Percentiles rank a stretch among this genome's conserved stretches.
Conservation (phyloP, 1,284 basidiomycete species). For the Tilletia caries region DNA sequence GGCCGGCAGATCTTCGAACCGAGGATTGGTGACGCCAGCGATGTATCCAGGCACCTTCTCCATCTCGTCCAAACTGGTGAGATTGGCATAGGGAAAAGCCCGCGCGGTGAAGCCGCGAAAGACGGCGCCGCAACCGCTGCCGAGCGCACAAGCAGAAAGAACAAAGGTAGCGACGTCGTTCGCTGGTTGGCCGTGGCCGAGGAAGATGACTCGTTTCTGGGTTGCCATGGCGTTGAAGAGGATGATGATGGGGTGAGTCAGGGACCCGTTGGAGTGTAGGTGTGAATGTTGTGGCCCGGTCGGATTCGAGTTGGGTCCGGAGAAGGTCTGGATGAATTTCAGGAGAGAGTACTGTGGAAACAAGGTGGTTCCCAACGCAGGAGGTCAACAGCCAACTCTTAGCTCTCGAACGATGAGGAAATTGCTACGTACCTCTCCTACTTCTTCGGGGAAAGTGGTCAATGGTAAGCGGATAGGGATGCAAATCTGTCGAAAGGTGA, state of each 20-base stretch:
- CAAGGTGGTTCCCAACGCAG: not conserved
- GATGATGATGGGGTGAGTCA: slow-evolving; percentile 86
- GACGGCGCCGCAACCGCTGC: slow-evolving; percentile 79
- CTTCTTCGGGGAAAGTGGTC: slow-evolving; percentile 67
- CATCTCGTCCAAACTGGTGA: slow-evolving; percentile 82
- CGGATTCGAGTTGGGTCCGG: slow-evolving; percentile 59
- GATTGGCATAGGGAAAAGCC: slow-evolving; percentile 88
- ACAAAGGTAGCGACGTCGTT: slow-evolving; percentile 84
- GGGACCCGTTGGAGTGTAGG: slow-evolving; percentile 82
- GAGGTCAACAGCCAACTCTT: not conserved
- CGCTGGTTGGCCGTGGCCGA: slow-evolving; percentile 72
- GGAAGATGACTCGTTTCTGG: slow-evolving; percentile 86
- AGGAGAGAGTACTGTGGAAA: slow-evolving; percentile 74
- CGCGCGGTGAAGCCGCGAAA: slow-evolving; percentile 74
- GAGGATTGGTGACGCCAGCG: slow-evolving; percentile 92
- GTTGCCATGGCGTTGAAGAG: slow-evolving; percentile 92
- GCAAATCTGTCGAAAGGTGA: slow-evolving; percentile 61
- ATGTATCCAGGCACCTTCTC: slow-evolving; percentile 87
- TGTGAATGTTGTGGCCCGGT: slow-evolving; percentile 81
- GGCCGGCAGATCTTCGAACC: slow-evolving; percentile 76
- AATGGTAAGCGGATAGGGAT: slow-evolving; percentile 41
- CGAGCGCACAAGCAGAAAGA: slow-evolving; percentile 85
- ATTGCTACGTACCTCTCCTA: slow-evolving; percentile 74
- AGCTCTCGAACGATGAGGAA: no score
- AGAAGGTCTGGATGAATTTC: slow-evolving; percentile 82